These are phyloP conservation scores for Cucurbita pepo DNA, from an alignment of 306 rosid species.

Conservation along the genomic window DNA sequence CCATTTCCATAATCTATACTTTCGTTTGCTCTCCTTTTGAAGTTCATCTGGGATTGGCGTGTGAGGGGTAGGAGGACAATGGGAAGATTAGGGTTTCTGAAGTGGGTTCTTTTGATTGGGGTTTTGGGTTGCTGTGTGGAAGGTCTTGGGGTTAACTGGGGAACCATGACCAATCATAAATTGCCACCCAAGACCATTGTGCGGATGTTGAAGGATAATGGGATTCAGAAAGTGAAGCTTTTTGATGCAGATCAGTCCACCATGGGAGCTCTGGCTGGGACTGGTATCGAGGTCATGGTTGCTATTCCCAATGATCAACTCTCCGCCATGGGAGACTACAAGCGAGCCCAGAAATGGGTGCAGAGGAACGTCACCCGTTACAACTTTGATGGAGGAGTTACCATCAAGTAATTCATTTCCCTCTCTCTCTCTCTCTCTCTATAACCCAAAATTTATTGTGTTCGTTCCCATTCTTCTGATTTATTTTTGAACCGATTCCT, in stretches of 20 bases:
- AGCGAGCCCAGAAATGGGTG: constrained; percentile 70
- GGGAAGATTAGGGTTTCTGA: constrained; percentile 4
- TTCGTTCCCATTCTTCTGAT: neutral
- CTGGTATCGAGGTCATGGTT: constrained; percentile 78
- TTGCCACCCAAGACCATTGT: constrained; percentile 65
- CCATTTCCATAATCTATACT: neutral
- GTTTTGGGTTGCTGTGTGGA: constrained; percentile 26
- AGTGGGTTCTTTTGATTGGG: constrained; percentile 24
- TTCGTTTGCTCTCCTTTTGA: neutral
- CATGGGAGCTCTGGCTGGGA: constrained; percentile 67
- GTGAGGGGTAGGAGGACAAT: too few relatives aligned
- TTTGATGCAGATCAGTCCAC: constrained; percentile 67
- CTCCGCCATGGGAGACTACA: constrained; percentile 35
- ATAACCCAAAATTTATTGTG: neutral
- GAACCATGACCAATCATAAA: constrained; percentile 66
- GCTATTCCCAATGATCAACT: constrained; percentile 93
- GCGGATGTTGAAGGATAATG: constrained; percentile 73
- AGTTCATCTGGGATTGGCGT: neutral
- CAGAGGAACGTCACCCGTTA: constrained; percentile 53
- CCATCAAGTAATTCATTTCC: constrained; percentile 50
- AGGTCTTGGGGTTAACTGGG: constrained; percentile 96
- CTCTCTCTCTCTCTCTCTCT: neutral
- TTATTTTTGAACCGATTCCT: neutral
- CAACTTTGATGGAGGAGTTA: constrained; percentile 74
- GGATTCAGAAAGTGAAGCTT: constrained; percentile 79